Conservation (phyloP, 2,329 filamentous ascomycete genomes). For the Colletotrichum scovillei region DNA sequence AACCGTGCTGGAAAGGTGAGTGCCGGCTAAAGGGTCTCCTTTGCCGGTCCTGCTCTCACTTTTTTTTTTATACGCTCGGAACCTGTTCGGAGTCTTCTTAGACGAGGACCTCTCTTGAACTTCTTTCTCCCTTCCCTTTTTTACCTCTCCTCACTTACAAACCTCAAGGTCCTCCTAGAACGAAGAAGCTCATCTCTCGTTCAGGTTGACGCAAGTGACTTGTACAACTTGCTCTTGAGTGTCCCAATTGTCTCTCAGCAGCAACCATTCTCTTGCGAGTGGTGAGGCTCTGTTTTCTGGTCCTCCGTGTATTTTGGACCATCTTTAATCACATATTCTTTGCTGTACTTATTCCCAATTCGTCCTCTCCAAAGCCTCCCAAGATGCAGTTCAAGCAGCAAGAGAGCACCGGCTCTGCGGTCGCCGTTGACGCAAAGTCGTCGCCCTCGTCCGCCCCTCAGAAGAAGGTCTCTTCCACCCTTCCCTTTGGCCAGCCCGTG, state of each 20-base stretch:
- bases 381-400: constrained; percentile 48
- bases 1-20: constrained; percentile 1
- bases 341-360: constrained; percentile 13
- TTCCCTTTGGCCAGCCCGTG: constrained; percentile 68
- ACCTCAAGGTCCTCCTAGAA: constrained; percentile 24
- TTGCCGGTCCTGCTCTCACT: constrained; percentile 1
- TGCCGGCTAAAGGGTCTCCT: constrained; percentile 15
- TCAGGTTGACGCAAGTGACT: constrained; percentile 30
- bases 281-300: constrained; percentile 16
- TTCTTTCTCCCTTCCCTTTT: not conserved
- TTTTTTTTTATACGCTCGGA: constrained; percentile 33
- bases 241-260: constrained; percentile 10
- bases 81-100: constrained; percentile 27
- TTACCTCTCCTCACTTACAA: not conserved
- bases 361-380: constrained; percentile 4
- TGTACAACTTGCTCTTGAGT: constrained; percentile 22
- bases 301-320: constrained; percentile 20
- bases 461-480: constrained; percentile 60
- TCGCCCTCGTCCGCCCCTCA: constrained; percentile 46
- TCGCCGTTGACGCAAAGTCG: constrained; percentile 45
- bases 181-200: constrained; percentile 20
- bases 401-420: constrained; percentile 47
- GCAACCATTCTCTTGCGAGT: constrained; percentile 30
- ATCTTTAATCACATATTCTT: constrained; percentile 26
- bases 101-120: not conserved